A percentile compares a stretch with the other conserved stretches of the same genome.
Conservation (phyloP, 1,139 yeast genomes). For the Debaryomycetaceae sp. region DNA sequence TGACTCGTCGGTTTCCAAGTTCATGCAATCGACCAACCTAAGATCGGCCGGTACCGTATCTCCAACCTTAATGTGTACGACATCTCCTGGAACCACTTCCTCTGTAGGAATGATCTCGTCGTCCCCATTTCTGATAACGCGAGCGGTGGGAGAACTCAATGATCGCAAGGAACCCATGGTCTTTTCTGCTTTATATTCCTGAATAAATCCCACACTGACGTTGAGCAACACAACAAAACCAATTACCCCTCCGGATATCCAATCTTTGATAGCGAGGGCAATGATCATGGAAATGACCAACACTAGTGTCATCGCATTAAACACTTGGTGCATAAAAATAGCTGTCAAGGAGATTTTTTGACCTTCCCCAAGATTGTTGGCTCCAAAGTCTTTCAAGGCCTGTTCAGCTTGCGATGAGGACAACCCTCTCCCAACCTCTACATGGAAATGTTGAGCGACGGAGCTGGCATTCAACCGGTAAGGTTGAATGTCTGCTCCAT, state of each 20-base stretch:
- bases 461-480: conserved; percentile 32
- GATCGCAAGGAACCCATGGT: conserved; percentile 75
- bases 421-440: conserved; percentile 49
- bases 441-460: conserved; percentile 33
- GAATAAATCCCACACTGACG: conserved; percentile 66
- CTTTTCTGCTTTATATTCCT: conserved; percentile 71
- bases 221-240: conserved; percentile 67
- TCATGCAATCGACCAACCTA: conserved; percentile 56
- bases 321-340: conserved; percentile 65
- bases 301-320: conserved; percentile 80
- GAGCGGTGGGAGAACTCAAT: conserved; percentile 70
- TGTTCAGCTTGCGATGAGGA: conserved; percentile 29
- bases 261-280: conserved; percentile 71
- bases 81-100: conserved; percentile 77
- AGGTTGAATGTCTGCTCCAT: conserved; percentile 14
- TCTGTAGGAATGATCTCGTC: conserved; percentile 59
- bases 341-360: conserved; percentile 52
- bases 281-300: conserved; percentile 71
- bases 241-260: conserved; percentile 84
- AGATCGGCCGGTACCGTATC: conserved; percentile 80
- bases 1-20: conserved; percentile 80
- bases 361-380: conserved; percentile 61
- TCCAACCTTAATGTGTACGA: conserved; percentile 64
- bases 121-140: conserved; percentile 62
- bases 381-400: conserved; percentile 40